Percentiles rank a stretch among this genome's conserved stretches.
phyloP scores from a whole-genome alignment of 2,329 filamentous ascomycete genomes.

The Aspergillaceae sp. region DNA sequence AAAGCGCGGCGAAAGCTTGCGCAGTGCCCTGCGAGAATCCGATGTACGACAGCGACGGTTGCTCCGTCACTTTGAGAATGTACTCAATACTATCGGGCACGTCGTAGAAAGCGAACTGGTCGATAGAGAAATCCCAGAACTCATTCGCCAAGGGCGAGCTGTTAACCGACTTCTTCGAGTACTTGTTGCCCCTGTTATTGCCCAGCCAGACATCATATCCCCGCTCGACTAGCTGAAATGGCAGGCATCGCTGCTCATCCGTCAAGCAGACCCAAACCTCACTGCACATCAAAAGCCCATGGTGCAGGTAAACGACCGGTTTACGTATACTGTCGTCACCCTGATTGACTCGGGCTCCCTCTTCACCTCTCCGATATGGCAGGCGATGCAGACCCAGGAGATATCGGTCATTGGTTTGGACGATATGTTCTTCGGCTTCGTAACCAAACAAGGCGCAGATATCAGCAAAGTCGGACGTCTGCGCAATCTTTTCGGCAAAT shows the following conservation, averaged over 20 bases:
- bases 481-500: constrained; percentile 68
- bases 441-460: constrained; percentile 89
- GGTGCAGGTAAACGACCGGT: constrained; percentile 86
- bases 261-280: constrained; percentile 96
- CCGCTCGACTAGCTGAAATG: constrained; percentile 78
- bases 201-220: constrained; percentile 98
- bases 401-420: constrained; percentile 90
- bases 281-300: constrained; percentile 96
- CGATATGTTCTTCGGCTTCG: constrained; percentile 89
- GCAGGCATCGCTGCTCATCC: constrained; percentile 73
- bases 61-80: constrained; percentile 72
- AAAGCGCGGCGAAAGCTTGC: constrained; percentile 87
- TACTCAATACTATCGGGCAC: constrained; percentile 93
- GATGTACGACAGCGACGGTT: constrained; percentile 83
- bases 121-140: constrained; percentile 98
- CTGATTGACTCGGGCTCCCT: constrained; percentile 66
- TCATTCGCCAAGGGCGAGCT: constrained; percentile 62
- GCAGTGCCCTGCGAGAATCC: constrained; percentile 96
- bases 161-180: constrained; percentile 86
- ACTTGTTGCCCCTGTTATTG: constrained; percentile 98
- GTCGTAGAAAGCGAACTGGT: constrained; percentile 95
- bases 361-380: constrained; percentile 73
- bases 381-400: constrained; percentile 82
- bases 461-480: constrained; percentile 86
- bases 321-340: constrained; percentile 59